Base-by-base conservation (phyloP, 2,329 filamentous ascomycete species). In the Fusarium sp. region DNA sequence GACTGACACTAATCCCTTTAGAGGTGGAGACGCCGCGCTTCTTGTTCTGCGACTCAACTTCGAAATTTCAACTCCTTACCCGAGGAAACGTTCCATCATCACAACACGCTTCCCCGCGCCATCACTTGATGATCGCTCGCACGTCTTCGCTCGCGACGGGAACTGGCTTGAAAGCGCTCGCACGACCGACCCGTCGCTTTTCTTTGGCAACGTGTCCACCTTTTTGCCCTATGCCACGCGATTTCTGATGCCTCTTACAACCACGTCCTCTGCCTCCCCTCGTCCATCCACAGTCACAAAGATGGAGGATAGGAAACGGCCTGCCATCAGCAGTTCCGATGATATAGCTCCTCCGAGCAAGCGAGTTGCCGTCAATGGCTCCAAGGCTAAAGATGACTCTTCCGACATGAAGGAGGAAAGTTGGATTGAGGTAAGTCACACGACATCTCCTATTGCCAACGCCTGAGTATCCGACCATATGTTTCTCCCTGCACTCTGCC, bases 221-320 rank as follows among this genome's bases (percentile, higher is more conserved):
- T 84, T 85, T 58, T 71, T 70, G 71, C 64, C 69, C 71, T 67
- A 74, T 75, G 72, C 79, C 78, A 79, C 79, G 78, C 76, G 75
- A 80, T 76, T 88, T 92, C 93, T 94, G 89, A 97, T 97, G 94
- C 91, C 91, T 92, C 89, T 93, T 89, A 91, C 93, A 86, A 92
- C 93, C 85, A 88, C 90, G 77, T 87, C 88, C 82, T 89, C 90
- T 84, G 87, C 91, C 83, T 83, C 85, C 81, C 88, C 91, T 87
- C 90, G 91, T 89, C 90, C 93, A 87, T 92, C 94, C 86, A 91
- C 91, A 88, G 88, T 93, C 85, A 87, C 91, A 87, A 97, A 96
- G 90, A 99, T 98, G 95, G 96, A 99, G 89, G 96, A 98, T 87
- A 94, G 96, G 90, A 99, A 99, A 90, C 91, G 96, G 90, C 93